A percentile compares a stretch with the other conserved stretches of the same genome.
Conservation (phyloP, 345 rosid genomes). For the Boechera retrofracta region DNA sequence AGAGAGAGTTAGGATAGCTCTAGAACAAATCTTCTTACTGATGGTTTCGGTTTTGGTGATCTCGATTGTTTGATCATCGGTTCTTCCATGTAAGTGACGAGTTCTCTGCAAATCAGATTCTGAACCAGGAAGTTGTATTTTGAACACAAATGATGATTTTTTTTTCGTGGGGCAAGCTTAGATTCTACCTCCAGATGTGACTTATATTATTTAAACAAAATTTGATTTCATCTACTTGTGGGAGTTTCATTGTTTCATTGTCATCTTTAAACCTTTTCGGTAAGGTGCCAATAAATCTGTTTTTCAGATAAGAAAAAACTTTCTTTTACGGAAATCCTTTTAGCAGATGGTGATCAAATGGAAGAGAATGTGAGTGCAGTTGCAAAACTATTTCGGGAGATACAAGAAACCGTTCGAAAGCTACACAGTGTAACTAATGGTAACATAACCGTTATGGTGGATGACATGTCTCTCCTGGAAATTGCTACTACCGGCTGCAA, state of each 20-base stretch:
- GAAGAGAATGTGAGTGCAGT: slow-evolving; percentile 52
- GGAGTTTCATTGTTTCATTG: slow-evolving; percentile 1
- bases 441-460: slow-evolving; percentile 71
- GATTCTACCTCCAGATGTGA: background rate
- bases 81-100: too few relatives aligned
- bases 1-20: background rate
- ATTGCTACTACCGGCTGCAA: slow-evolving; percentile 66
- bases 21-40: background rate
- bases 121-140: too few relatives aligned
- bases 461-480: slow-evolving; percentile 87
- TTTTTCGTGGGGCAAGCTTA: background rate
- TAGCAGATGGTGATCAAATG: slow-evolving; percentile 53
- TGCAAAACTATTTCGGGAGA: slow-evolving; percentile 58
- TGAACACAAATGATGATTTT: background rate
- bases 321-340: slow-evolving; percentile 28
- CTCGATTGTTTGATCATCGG: background rate
- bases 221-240: slow-evolving; percentile 10
- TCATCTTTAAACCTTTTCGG: slow-evolving; percentile 11
- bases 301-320: background rate
- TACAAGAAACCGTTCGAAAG: slow-evolving; percentile 51
- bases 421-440: slow-evolving; percentile 53
- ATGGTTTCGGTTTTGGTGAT: background rate
- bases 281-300: background rate
- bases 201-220: background rate
- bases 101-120: too few relatives aligned